Evolutionary conservation across 495 filamentous ascomycete species (phyloP), one percentile per base, ranked within the genome.

Genomic region (Cairneyella variabilis): DNA sequence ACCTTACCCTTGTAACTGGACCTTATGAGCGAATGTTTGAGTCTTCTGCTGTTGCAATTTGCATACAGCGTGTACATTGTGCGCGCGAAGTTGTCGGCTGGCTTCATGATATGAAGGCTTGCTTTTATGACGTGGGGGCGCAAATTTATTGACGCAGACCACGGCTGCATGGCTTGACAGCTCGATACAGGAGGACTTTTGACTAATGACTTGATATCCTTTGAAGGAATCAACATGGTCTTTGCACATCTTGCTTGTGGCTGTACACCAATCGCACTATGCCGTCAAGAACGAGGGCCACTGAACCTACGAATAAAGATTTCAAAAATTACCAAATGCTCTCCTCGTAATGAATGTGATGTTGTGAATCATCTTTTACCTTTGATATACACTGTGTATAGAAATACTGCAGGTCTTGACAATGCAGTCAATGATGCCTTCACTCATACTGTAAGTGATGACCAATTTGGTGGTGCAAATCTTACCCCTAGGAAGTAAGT

Each of bases 1-100:
- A 37, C 38, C 14, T 42, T 53, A 53, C 56, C 53, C 49, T 53
- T 58, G 56, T 58, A 58, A 58, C 56, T 58, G 25, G 43, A 57
- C 39, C 42, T 50, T 36, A 57, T 57, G 54, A 53, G 49, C 49
- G 56, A 43, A 51, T 53, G 59, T 52, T 62, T 58, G 51, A 58
- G 45, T 56, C 48, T 49, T 54, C 50, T 48, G 59, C 59, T 58
- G 45, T 54, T 40, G 45, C 54, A 55, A 26, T 54, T 58, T 41
- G 54, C 59, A 54, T 40, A 48, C 58, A 26, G 59, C 59, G 40
- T 62, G 59, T 55, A 55, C 38, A 57, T 57, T 57, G 39, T 53
- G 56, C 48, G 41, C 28, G 40, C n/a, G n/a, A n/a, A 48, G 43
- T 28, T 47, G 6, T 28, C 18, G 48, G 21, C 42, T 39, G 40